phyloP scores from a whole-genome alignment of 257 asterid species.

The Coffea canephora region DNA sequence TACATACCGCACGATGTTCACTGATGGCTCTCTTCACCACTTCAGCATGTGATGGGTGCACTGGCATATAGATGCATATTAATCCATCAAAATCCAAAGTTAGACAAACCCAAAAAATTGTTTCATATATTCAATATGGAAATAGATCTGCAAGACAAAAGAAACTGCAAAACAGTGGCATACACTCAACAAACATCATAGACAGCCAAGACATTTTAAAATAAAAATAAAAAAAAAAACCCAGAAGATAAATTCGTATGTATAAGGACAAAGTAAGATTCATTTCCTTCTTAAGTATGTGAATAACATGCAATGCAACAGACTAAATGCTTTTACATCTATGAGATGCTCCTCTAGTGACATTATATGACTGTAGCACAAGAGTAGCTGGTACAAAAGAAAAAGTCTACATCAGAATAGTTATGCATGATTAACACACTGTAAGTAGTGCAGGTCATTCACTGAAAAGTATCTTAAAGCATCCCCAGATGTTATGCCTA shows the following conservation, averaged over 20 bases:
- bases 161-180: neutral
- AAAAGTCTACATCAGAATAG: neutral
- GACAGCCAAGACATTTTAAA: neutral
- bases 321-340: neutral
- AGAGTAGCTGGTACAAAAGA: neutral
- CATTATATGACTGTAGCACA: neutral
- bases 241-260: neutral
- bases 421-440: neutral
- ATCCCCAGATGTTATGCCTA: neutral
- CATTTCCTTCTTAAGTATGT: neutral
- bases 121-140: neutral
- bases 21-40: constrained; percentile 54
- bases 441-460: neutral
- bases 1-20: constrained; percentile 50
- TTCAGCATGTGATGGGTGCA: constrained; percentile 42
- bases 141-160: neutral
- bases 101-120: neutral
- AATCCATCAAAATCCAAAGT: neutral
- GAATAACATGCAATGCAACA: neutral
- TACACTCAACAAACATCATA: neutral
- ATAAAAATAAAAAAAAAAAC: neutral
- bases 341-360: no score
- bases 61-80: constrained; percentile 40
- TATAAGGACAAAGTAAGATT: neutral
- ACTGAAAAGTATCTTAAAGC: neutral